Percentiles rank a stretch among this genome's conserved stretches.
phyloP scores from a whole-genome alignment of 2,329 filamentous ascomycete genomes.

The Claviceps lovelessii region DNA sequence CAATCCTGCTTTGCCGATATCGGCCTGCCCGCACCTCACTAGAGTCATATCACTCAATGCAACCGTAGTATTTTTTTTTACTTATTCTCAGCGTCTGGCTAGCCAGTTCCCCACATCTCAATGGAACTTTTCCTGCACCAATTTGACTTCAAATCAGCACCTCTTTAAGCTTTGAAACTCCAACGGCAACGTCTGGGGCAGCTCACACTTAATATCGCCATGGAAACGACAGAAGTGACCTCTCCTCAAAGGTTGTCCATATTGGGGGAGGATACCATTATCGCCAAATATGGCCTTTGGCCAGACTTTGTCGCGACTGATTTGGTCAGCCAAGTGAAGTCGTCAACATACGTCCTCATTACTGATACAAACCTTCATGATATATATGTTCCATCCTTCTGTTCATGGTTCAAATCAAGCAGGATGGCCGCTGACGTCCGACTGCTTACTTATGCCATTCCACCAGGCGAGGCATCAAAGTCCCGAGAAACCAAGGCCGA shows the following conservation, averaged over 20 bases:
- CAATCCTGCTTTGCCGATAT: background rate
- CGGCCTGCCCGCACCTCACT: slow-evolving; percentile 1
- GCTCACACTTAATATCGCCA: slow-evolving; percentile 6
- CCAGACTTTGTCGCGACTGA: slow-evolving; percentile 67
- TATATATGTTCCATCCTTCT: slow-evolving; percentile 68
- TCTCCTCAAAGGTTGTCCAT: slow-evolving; percentile 56
- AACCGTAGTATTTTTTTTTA: background rate
- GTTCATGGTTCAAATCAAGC: slow-evolving; percentile 23
- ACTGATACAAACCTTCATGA: slow-evolving; percentile 86
- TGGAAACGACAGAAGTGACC: slow-evolving; percentile 12
- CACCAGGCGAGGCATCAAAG: slow-evolving; percentile 88
- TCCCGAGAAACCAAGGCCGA: slow-evolving; percentile 84
- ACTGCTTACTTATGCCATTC: slow-evolving; percentile 72
- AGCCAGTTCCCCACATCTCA: background rate
- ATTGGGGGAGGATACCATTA: slow-evolving; percentile 75
- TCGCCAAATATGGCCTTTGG: slow-evolving; percentile 88
- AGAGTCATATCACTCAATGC: slow-evolving; percentile 1
- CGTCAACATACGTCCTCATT: slow-evolving; percentile 89
- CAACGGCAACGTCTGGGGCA: background rate
- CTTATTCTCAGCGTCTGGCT: background rate
- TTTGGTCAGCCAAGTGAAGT: slow-evolving; percentile 59
- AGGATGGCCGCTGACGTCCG: slow-evolving; percentile 32
- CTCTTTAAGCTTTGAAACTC: background rate
- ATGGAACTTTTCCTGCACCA: background rate
- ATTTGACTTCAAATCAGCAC: background rate